Evolutionary conservation across 1,284 basidiomycete species (phyloP).

Genomic region (Bjerkandera adusta): DNA sequence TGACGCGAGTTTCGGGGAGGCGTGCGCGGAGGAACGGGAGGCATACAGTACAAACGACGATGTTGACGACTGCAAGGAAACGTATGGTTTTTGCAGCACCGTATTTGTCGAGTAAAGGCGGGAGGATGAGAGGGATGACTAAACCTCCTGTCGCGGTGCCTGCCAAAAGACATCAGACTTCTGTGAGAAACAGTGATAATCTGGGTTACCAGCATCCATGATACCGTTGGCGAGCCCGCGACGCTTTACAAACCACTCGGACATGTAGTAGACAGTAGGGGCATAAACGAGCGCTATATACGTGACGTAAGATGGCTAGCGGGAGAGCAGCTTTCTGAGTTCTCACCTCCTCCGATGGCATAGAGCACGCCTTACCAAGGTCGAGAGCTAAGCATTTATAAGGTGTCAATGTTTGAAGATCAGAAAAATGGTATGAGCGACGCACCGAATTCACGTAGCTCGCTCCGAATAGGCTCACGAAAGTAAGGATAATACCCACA

Average conservation of each 20-base stretch:
- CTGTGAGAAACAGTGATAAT: neutral
- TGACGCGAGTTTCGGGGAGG: slow-evolving; percentile 21
- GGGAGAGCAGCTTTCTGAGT: neutral
- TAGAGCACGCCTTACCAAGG: slow-evolving; percentile 39
- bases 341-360: slow-evolving; percentile 35
- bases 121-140: slow-evolving; percentile 9
- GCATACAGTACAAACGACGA: neutral
- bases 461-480: slow-evolving; percentile 32
- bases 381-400: slow-evolving; percentile 19
- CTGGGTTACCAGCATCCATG: slow-evolving; percentile 35
- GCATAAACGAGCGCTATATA: slow-evolving; percentile 33
- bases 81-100: slow-evolving; percentile 5
- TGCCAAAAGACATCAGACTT: slow-evolving; percentile 3
- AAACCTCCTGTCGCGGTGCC: slow-evolving; percentile 24
- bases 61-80: slow-evolving; percentile 12
- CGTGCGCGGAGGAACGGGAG: slow-evolving; percentile 13
- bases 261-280: slow-evolving; percentile 35
- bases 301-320: neutral
- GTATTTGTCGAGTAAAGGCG: slow-evolving; percentile 4
- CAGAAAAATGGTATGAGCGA: neutral
- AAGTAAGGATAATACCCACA: slow-evolving; percentile 29
- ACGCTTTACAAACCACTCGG: slow-evolving; percentile 41
- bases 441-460: slow-evolving; percentile 32
- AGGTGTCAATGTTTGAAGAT: neutral
- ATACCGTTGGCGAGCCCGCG: slow-evolving; percentile 41